A percentile compares a stretch with the other conserved stretches of the same genome.
phyloP scores from a whole-genome alignment of 2,329 filamentous ascomycete species.

The Trichoderma gracile region DNA sequence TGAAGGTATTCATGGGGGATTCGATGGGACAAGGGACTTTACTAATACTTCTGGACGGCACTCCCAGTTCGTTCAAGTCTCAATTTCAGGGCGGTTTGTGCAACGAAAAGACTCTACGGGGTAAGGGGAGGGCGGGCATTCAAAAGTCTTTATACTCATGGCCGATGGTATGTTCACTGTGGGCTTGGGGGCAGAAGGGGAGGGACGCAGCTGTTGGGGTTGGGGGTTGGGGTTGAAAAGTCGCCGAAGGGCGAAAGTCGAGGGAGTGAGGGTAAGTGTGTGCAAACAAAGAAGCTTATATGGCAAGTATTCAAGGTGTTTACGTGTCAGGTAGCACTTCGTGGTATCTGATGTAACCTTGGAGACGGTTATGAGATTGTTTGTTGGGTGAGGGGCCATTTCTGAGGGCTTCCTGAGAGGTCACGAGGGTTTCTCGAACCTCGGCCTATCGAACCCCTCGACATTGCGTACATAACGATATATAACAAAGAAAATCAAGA shows the following conservation, averaged over 20 bases:
- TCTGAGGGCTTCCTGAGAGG: not conserved
- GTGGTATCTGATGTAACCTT: not conserved
- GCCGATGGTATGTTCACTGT: slow-evolving; percentile 3
- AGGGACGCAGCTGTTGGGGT: slow-evolving; percentile 1
- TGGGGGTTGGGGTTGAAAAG: too few species aligned
- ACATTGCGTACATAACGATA: not conserved
- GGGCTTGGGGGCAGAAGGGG: not conserved
- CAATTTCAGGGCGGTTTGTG: not conserved
- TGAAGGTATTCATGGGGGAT: slow-evolving; percentile 11
- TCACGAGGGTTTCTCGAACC: too few species aligned
- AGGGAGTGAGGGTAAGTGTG: not conserved
- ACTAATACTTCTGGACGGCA: not conserved
- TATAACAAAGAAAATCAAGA: too few species aligned
- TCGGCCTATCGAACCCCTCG: not conserved
- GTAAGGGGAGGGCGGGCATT: not conserved
- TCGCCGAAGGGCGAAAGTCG: not conserved
- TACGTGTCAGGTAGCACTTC: slow-evolving; percentile 13
- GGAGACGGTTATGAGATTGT: not conserved
- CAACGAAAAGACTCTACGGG: not conserved
- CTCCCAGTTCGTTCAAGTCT: slow-evolving; percentile 5
- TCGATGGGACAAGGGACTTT: slow-evolving; percentile 2
- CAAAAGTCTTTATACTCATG: slow-evolving; percentile 18
- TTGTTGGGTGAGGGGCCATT: not conserved
- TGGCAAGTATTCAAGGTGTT: slow-evolving; percentile 9
- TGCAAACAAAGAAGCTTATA: slow-evolving; percentile 25